Evolutionary conservation across 2,329 filamentous ascomycete genomes (phyloP), one percentile per base, ranked within the genome.

Genomic region (Colletotrichum costaricense): DNA sequence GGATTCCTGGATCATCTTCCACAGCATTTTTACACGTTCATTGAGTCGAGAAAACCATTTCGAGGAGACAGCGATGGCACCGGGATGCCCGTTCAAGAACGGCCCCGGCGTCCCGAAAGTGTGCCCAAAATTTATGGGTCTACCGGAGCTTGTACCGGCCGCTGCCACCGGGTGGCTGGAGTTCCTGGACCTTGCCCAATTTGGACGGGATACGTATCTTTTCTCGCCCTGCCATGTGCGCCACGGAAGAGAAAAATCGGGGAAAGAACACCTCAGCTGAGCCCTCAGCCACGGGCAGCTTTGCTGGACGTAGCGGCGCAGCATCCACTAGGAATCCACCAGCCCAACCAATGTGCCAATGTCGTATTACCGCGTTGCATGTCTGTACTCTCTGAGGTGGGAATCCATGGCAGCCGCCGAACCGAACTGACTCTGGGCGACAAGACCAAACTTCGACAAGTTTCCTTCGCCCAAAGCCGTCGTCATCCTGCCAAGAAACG

Each of bases 221-320:
- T 42, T 57, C 16, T 46, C 7, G 42, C 19, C 42, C 42, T 46
- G 42, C 42, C 42, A 16, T 22, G 12, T 35, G 71, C 38, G 49
- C 71, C 71, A 71, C 71, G 22, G 54, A 66, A 55, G 33, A 49
- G 63, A 26, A 68, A 63, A 57, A 62, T 57, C n/a, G 35, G 69
- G 69, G 62, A 67, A 54, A 60, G 52, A 63, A 64, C 38, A 65
- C 30, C 59, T 65, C 70, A 73, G 70, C 70, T 68, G 58, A 68
- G 69, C 26, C 65, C 74, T 74, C 67, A 74, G 74, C 74, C 74
- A 75, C 74, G 55, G 72, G 60, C 24, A 74, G 72, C 72, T 75
- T 66, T 69, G 69, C 72, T 72, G 67, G 64, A 67, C 33, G 52
- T 56, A 49, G 72, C 72, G 74, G 72, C 74, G 72, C 72, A 74